Percentiles rank a stretch among this genome's conserved stretches.
Evolutionary conservation across 768 basidiomycete genomes (phyloP).

Genomic region (Russula earlei): DNA sequence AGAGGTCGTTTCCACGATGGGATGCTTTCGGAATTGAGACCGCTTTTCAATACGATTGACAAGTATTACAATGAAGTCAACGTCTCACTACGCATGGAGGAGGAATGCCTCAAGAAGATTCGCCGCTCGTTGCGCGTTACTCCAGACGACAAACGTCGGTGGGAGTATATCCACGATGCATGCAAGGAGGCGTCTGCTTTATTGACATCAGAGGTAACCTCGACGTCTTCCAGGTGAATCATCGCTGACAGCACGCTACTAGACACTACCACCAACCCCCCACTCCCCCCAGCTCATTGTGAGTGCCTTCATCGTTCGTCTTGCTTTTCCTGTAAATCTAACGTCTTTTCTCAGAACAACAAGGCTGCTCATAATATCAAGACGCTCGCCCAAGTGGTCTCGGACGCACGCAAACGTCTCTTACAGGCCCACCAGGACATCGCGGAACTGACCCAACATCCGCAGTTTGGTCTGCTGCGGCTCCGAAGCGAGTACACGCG

Average conservation of each 20-base stretch:
- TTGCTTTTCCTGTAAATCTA: neutral
- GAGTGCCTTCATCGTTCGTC: neutral
- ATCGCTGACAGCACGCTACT: neutral
- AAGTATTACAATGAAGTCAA: conserved; percentile 4
- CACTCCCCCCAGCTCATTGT: neutral
- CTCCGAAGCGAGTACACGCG: conserved; percentile 7
- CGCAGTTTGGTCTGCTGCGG: neutral
- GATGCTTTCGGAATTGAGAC: neutral
- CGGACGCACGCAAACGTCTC: neutral
- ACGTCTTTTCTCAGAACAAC: neutral
- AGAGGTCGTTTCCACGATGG: neutral
- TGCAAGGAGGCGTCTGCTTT: conserved; percentile 3
- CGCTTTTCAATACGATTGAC: conserved; percentile 7
- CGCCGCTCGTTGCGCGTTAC: conserved; percentile 5
- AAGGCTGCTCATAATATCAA: conserved; percentile 5
- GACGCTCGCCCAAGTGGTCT: conserved; percentile 1
- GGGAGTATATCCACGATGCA: conserved; percentile 9
- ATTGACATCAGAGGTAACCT: neutral
- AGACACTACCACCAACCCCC: neutral
- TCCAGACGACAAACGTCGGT: conserved; percentile 6
- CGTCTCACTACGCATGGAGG: neutral
- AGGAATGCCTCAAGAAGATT: conserved; percentile 1
- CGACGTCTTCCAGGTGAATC: no score
- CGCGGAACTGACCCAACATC: neutral
- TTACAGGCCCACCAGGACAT: neutral